These are phyloP conservation scores for Pseudocercospora ulei DNA, from an alignment of 2,329 filamentous ascomycete genomes.

Conservation along the genomic window DNA sequence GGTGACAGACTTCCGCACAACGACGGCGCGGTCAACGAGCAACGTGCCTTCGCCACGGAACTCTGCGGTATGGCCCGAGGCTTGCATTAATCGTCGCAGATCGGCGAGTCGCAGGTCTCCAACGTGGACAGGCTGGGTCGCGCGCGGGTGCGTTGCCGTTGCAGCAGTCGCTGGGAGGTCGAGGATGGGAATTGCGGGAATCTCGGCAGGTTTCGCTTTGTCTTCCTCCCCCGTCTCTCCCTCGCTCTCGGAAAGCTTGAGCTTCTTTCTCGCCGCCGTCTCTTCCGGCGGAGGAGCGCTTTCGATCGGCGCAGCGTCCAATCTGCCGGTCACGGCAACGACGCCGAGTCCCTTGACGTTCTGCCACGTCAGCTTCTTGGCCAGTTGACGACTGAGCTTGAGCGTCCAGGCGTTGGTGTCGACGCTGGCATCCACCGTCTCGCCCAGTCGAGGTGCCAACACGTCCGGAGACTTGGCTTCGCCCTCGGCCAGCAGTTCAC, in stretches of 20 bases:
- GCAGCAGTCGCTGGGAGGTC: constrained; percentile 52
- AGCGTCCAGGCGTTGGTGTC: constrained; percentile 97
- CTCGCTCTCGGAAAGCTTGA: constrained; percentile 45
- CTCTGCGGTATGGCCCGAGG: constrained; percentile 74
- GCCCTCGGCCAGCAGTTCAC: constrained; percentile 48
- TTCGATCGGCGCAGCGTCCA: constrained; percentile 46
- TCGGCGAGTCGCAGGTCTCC: constrained; percentile 86
- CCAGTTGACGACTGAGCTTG: constrained; percentile 72
- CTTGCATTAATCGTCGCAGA: constrained; percentile 71
- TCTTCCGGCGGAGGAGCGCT: constrained; percentile 32
- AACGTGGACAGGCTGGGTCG: constrained; percentile 82
- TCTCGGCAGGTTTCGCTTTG: not conserved
- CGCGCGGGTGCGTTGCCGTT: constrained; percentile 28
- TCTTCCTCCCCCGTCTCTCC: constrained; percentile 10
- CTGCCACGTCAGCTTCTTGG: constrained; percentile 87
- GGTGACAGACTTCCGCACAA: constrained; percentile 75
- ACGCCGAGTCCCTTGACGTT: constrained; percentile 81
- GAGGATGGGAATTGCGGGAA: constrained; percentile 44
- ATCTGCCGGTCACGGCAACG: constrained; percentile 75
- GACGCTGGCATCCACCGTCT: constrained; percentile 75
- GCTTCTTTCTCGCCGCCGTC: constrained; percentile 40
- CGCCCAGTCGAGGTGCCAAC: constrained; percentile 68
- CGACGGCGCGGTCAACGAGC: constrained; percentile 77
- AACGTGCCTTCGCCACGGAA: constrained; percentile 89
- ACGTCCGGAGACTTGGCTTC: constrained; percentile 42